Evolutionary conservation across 2,329 filamentous ascomycete species (phyloP).

Genomic region (Dendryphion nanum): DNA sequence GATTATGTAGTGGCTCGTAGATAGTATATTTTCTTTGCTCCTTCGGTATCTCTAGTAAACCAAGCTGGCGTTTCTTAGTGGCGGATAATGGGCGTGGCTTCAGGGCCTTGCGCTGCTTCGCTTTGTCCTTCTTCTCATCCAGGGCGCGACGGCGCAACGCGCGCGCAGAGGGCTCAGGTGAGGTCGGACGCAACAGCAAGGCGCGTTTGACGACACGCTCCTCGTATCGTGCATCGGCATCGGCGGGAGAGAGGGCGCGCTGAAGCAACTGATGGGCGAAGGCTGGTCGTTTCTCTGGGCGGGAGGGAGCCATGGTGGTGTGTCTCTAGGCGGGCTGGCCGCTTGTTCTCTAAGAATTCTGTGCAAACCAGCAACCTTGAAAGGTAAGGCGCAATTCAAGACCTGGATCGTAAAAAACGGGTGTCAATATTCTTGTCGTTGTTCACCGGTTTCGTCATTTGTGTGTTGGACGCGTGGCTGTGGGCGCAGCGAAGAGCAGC

Average conservation of each 20-base stretch:
- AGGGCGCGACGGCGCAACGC: slow-evolving; percentile 53
- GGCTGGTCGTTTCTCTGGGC: too few species aligned
- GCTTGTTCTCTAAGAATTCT: too few species aligned
- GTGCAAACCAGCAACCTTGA: too few species aligned
- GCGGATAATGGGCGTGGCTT: slow-evolving; percentile 73
- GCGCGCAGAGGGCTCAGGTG: slow-evolving; percentile 56
- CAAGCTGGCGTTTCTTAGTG: slow-evolving; percentile 69
- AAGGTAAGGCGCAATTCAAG: too few species aligned
- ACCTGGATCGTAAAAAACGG: too few species aligned
- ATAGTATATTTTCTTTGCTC: slow-evolving; percentile 68
- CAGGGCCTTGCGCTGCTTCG: slow-evolving; percentile 38
- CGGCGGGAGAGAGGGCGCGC: slow-evolving; percentile 75
- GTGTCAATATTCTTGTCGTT: too few species aligned
- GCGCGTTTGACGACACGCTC: slow-evolving; percentile 83
- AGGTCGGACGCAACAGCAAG: slow-evolving; percentile 74
- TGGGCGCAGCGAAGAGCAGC: too few species aligned
- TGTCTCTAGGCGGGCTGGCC: too few species aligned
- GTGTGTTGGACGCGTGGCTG: too few species aligned
- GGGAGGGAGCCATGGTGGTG: too few species aligned
- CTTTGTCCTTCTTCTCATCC: slow-evolving; percentile 36
- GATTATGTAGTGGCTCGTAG: slow-evolving; percentile 71
- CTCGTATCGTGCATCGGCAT: slow-evolving; percentile 68
- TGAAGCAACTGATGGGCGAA: slow-evolving; percentile 60
- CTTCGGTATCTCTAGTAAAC: slow-evolving; percentile 72
- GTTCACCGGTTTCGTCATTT: too few species aligned